Conservation (phyloP, 106 monocot species). For the Narthecium ossifragum region DNA sequence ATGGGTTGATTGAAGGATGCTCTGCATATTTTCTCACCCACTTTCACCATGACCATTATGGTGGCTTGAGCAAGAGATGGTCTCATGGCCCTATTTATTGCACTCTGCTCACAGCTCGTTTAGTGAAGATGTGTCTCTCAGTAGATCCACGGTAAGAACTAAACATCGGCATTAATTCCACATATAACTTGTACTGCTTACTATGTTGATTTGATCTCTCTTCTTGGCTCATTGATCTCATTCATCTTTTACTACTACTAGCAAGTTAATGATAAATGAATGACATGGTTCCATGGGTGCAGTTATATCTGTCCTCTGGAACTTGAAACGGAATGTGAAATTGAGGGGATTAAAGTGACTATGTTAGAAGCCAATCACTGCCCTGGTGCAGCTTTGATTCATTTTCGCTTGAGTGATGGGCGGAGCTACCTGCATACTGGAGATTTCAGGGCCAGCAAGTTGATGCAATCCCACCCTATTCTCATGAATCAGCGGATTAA, state of each 20-base stretch:
- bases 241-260: no score
- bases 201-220: no score
- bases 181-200: not conserved
- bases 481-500: constrained; percentile 31
- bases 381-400: constrained; percentile 66
- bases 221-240: no score
- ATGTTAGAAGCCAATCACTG: constrained; percentile 74
- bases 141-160: constrained; percentile 45
- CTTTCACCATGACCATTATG: constrained; percentile 71
- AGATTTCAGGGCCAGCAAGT: constrained; percentile 66
- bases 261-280: not conserved
- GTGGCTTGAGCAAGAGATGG: constrained; percentile 66
- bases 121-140: constrained; percentile 51
- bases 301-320: constrained; percentile 57
- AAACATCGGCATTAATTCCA: not conserved
- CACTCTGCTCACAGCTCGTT: constrained; percentile 54
- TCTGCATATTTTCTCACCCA: constrained; percentile 66
- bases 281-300: not conserved
- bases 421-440: constrained; percentile 54
- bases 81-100: constrained; percentile 72
- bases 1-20: constrained; percentile 49
- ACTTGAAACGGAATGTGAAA: constrained; percentile 40
- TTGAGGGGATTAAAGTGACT: constrained; percentile 53
- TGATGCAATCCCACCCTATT: constrained; percentile 41
- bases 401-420: constrained; percentile 48